Conservation (phyloP, 129 eudicot genomes). For the Pittosporum tobira region DNA sequence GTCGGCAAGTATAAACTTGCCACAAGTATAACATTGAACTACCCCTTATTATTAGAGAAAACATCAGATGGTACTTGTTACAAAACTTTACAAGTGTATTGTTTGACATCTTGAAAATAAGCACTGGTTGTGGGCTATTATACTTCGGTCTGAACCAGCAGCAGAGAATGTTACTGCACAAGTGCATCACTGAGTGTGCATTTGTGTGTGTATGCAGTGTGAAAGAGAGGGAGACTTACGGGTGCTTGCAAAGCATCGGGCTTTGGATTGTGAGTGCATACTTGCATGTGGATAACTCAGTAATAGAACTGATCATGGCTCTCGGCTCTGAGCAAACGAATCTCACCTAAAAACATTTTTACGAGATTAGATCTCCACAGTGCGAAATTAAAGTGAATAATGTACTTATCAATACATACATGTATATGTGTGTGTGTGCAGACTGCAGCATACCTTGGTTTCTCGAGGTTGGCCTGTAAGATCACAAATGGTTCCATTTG, state of each 20-base stretch:
- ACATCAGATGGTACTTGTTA: neutral
- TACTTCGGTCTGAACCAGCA: neutral
- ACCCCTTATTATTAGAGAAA: neutral
- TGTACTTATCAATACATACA: too few species aligned
- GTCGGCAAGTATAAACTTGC: neutral
- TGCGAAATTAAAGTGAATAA: neutral
- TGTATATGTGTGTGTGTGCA: too few species aligned
- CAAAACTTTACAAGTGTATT: neutral
- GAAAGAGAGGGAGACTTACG: conserved; percentile 47
- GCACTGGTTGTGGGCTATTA: neutral
- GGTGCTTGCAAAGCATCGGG: conserved; percentile 90
- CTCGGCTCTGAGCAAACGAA: conserved; percentile 91
- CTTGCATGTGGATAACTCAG: conserved; percentile 91
- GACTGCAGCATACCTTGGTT: conserved; percentile 89
- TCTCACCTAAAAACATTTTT: conserved; percentile 56
- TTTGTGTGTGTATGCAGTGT: neutral
- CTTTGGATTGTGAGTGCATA: conserved; percentile 90
- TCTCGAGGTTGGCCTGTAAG: conserved; percentile 83
- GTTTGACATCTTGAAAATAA: neutral
- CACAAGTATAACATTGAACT: too few species aligned
- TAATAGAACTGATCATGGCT: conserved; percentile 87
- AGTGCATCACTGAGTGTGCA: neutral
- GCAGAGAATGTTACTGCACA: neutral
- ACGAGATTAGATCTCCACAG: neutral
- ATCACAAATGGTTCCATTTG: conserved; percentile 87